Base-by-base conservation (phyloP, 2,329 filamentous ascomycete species). In the Massarina eburnea region DNA sequence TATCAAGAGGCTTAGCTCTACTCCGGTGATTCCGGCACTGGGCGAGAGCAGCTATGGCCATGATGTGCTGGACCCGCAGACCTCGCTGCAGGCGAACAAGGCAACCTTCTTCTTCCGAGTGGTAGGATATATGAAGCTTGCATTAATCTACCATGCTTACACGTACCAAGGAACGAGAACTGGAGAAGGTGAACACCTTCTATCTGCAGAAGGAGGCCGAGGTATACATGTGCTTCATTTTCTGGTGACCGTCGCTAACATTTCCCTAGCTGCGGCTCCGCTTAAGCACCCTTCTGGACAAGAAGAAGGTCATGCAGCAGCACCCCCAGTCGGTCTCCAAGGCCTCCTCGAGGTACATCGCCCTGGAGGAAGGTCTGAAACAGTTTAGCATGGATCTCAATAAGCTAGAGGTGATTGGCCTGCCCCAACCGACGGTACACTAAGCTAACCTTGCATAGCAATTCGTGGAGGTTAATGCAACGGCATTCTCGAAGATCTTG, bases 91-190 rank as follows among this genome's bases (percentile, higher is more conserved):
- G 72, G 94, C 92, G 46, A 99, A 99, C 75, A 96, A 95, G 74
- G 92, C 92, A 45, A 95, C 92, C 9, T 99, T 99, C 75, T 99
- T 99, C 80, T 97, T 97, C 71, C 89, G 94, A 72, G 79, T 99
- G 72, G 91, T 96, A 82, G 68, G 84, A 47, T 12, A 18, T 41
- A n/a, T 37, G 19, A 9, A 39, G 7, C 24, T 39, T 27, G 36
- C 21, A 20, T 40, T 20, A 21, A 15, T 22, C 27, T 34, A 37
- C 2, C 19, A 8, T 21, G 9, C 38, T 44, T 49, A 58, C 38
- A 56, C 34, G 15, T 30, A 33, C 27, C 5, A 18, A 96, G 91
- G 94, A 99, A 80, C 86, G 94, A 61, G 94, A 99, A 72, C 82
- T 99, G 44, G 94, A 97, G 72, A 99, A 97, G 71, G 94, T 99